A percentile compares a stretch with the other conserved stretches of the same genome.
phyloP scores from a whole-genome alignment of 176 grass and related monocot species.

The Coix lacrymajobi region DNA sequence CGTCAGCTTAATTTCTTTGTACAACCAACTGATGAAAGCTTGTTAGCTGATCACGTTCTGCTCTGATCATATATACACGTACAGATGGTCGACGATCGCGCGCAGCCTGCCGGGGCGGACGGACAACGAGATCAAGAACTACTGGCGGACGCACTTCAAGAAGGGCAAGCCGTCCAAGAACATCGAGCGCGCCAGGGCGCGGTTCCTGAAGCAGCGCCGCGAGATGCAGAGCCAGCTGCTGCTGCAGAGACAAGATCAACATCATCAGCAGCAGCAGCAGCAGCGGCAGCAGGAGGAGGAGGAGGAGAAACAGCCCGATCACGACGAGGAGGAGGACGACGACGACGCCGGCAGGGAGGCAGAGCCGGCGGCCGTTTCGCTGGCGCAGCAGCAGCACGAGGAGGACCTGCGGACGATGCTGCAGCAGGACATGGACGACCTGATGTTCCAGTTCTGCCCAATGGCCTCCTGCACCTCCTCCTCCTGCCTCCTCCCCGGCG shows the following conservation, averaged over 20 bases:
- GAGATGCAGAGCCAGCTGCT: slow-evolving; percentile 39
- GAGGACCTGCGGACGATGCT: background rate
- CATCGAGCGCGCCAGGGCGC: slow-evolving; percentile 67
- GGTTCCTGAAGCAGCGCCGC: slow-evolving; percentile 58
- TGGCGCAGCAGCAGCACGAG: background rate
- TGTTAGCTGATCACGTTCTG: background rate
- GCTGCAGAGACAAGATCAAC: background rate
- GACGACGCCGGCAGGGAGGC: background rate
- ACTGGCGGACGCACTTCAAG: slow-evolving; percentile 98
- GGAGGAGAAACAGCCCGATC: background rate
- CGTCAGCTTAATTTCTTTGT: background rate
- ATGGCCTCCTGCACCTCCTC: slow-evolving; percentile 33
- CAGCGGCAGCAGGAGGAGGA: too few relatives aligned
- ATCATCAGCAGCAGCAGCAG: background rate
- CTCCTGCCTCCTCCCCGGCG: slow-evolving; percentile 17
- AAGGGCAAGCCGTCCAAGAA: slow-evolving; percentile 78
- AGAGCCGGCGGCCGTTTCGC: background rate
- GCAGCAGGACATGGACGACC: slow-evolving; percentile 32
- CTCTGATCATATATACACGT: background rate
- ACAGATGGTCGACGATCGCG: slow-evolving; percentile 93
- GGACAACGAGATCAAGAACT: slow-evolving; percentile 99
- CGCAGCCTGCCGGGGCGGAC: slow-evolving; percentile 85
- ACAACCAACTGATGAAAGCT: background rate
- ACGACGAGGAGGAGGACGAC: background rate
- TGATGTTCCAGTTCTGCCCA: slow-evolving; percentile 33